Conservation (phyloP, 768 basidiomycete species). For the Thelephora ganbajun region DNA sequence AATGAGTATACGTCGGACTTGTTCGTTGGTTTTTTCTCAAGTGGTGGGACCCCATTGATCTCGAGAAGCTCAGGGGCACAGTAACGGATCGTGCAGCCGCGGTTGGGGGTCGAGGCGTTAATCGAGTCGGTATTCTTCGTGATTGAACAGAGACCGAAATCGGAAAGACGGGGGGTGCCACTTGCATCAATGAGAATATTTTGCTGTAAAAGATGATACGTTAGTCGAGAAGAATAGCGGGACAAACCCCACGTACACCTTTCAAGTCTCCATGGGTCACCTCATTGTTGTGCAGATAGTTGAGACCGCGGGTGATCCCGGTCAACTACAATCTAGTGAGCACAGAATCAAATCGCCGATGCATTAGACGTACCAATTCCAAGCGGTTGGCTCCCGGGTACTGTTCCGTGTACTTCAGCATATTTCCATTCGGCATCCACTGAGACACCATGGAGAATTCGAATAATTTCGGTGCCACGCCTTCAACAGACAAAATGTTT, state of each 20-base stretch:
- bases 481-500: background rate
- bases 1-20: too few species aligned
- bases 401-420: constrained; percentile 1
- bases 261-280: too few species aligned
- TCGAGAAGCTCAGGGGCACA: too few species aligned
- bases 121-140: background rate
- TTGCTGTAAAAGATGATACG: background rate
- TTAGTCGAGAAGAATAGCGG: background rate
- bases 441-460: constrained; percentile 2
- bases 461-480: too few species aligned
- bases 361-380: too few species aligned
- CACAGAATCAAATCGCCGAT: background rate
- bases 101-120: background rate
- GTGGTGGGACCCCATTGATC: too few species aligned
- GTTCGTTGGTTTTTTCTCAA: too few species aligned
- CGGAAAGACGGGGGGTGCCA: too few species aligned
- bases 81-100: too few species aligned
- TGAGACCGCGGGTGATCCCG: constrained; percentile 1
- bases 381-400: too few species aligned
- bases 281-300: too few species aligned
- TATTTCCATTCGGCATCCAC: constrained; percentile 1
- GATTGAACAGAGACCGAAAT: background rate
- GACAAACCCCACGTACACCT: constrained; percentile 1
- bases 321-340: background rate
- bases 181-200: too few species aligned